Base-by-base conservation (phyloP, 2,329 filamentous ascomycete species). In the Epichloe scottii region DNA sequence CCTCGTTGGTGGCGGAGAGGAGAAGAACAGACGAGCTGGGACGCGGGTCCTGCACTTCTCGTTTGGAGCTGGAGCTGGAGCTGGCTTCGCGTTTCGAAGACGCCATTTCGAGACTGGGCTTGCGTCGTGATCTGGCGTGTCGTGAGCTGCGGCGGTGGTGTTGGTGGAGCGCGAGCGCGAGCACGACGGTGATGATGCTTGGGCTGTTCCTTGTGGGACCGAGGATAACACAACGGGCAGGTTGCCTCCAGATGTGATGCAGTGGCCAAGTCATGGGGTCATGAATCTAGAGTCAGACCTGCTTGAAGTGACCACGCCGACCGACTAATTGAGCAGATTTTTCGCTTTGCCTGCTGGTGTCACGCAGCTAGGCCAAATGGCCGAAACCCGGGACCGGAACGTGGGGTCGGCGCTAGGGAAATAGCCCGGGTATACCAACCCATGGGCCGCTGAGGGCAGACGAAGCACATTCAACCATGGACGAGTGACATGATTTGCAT, bases 1-100 rank as follows among this genome's bases (percentile, higher is more conserved):
- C 81, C 65, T 95, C 82, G 65, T 97, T 96, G 48, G 77, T 75
- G 0, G 89, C 85, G 0, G 93, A 96, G 46, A 98, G 73, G 14
- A 97, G 76, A 35, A 97, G 72, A 45, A 97, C 82, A 58, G 88
- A 94, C 12, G 83, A 78, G 63, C 82, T 87, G 2, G 85, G 84
- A 48, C 78, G 71, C 3, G 84, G 79, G 19, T 67, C 64, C n/a
- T 63, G 57, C 21, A 62, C 54, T 4, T 57, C 50, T 41, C 59
- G 65, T 51, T 60, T 35, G 3, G 26, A 30, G 26, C 26, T 10
- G 26, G 8, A 10, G 26, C 26, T 30, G 23, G 47, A 40, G 43
- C 50, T 49, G 46, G 46, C 46, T 15, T 49, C 37, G 50, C 52
- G 56, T 56, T 43, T 40, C 38, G 42, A 41, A 26, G 51, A 35